phyloP scores from a whole-genome alignment of 177 flowering plant genomes.

The Tripterygium wilfordii region DNA sequence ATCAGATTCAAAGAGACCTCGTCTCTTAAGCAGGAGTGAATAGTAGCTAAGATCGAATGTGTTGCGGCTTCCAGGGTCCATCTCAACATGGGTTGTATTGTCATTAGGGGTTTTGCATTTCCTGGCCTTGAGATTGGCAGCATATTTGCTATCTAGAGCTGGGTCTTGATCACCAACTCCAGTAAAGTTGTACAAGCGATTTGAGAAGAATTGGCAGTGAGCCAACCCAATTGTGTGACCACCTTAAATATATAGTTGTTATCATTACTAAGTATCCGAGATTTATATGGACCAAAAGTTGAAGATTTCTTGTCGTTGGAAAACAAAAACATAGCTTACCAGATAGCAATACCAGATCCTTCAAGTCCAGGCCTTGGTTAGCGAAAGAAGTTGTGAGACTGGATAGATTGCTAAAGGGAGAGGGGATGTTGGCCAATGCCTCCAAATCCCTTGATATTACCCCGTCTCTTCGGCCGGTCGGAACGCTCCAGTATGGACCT shows the following conservation, averaged over 20 bases:
- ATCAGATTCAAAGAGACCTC: constrained; percentile 72
- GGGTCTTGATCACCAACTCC: constrained; percentile 67
- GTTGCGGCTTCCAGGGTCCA: constrained; percentile 82
- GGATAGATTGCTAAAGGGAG: constrained; percentile 6
- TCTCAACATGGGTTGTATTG: constrained; percentile 46
- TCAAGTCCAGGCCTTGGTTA: constrained; percentile 4
- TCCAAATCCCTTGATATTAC: constrained; percentile 1
- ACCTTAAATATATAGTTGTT: constrained; percentile 1
- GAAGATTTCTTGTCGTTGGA: no score
- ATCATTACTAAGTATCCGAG: no score
- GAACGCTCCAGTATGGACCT: constrained; percentile 10
- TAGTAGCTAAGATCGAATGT: constrained; percentile 71
- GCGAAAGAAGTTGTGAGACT: constrained; percentile 1
- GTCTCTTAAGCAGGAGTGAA: constrained; percentile 41
- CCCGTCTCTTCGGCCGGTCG: constrained; percentile 13
- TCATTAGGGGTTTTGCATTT: constrained; percentile 43
- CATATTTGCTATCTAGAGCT: constrained; percentile 68
- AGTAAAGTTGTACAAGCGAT: constrained; percentile 72
- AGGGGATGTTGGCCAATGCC: background rate
- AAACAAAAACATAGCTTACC: no score
- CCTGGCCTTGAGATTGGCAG: constrained; percentile 38
- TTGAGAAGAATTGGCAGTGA: constrained; percentile 45
- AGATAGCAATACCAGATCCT: constrained; percentile 11
- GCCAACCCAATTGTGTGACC: constrained; percentile 73
- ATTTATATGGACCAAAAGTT: no score